Base-by-base conservation (phyloP, 1,139 yeast genomes). In the Zygosaccharomyces pseudobailii region DNA sequence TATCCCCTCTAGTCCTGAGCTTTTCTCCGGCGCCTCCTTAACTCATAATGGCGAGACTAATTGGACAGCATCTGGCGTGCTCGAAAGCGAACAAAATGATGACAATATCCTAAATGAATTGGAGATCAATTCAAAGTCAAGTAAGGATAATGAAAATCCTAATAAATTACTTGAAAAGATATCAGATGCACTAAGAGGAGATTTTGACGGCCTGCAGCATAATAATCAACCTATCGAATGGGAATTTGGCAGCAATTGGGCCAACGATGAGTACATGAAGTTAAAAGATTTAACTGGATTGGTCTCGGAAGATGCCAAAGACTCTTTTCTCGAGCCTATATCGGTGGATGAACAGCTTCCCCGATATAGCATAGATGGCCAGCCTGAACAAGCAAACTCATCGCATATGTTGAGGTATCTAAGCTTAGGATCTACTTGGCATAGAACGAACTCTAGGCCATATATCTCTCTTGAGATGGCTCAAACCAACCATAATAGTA, bases 241-340 rank as follows among this genome's bases (percentile, higher is more conserved):
- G 38, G 49, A 50, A 27, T 56, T 61, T 43, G 64, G 52, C 42
- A 60, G 63, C 43, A 47, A 48, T 19, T 60, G 64, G 64, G 52
- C 63, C 5, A 78, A 78, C 60, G 80, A 78, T 52, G 86, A 81
- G 59, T 80, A 80, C 56, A 61, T 72, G 50, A 79, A 79, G 75
- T 65, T 81, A 51, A 82, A 84, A 8, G 84, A 78, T 57, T 72
- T 80, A 23, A 59, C 78, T 31, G 71, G 50, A 3, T n/a, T 49
- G 20, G 39, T 24, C 20, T 36, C 47, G 7, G 32, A 36, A 31
- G 44, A 31, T 10, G 22, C 36, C 3, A 33, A 21, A 24, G 6
- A 24, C 9, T 6, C 9, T 8, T 24, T 8, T 6, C 9, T 6
- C 13, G 39, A 36, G 9, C 36, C 25, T 35, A 36, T 22, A 13